Evolutionary conservation across 1,284 basidiomycete species (phyloP).

Genomic region (Trichosporon faecale): DNA sequence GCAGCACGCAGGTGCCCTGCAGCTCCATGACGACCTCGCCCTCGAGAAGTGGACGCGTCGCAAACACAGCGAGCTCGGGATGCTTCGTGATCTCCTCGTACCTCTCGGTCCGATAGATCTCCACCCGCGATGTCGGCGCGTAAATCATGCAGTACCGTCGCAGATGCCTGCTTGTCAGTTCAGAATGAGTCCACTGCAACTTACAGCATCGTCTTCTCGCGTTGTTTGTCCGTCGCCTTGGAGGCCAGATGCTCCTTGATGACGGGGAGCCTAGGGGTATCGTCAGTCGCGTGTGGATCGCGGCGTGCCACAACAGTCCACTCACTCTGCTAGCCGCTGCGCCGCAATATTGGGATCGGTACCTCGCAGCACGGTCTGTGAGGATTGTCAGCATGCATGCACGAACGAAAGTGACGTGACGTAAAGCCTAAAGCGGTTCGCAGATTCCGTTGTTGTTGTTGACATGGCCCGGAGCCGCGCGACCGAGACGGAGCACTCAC

Average conservation of each 20-base stretch:
- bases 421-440: not conserved
- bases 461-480: conserved; percentile 4
- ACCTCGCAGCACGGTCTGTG: not conserved
- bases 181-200: not conserved
- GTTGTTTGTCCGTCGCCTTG: conserved; percentile 35
- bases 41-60: conserved; percentile 36
- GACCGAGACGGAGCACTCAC: conserved; percentile 25
- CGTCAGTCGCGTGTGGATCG: not conserved
- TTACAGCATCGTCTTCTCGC: conserved; percentile 18
- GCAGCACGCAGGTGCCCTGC: conserved; percentile 43
- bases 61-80: conserved; percentile 47
- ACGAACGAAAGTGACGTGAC: not conserved
- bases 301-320: not conserved
- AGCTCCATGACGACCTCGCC: conserved; percentile 39
- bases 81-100: conserved; percentile 46
- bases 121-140: conserved; percentile 42
- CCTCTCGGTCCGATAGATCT: conserved; percentile 46
- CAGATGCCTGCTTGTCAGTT: conserved; percentile 35
- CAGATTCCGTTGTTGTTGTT: conserved; percentile 13
- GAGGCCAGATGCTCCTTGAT: conserved; percentile 38
- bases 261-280: conserved; percentile 23
- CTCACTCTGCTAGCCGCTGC: conserved; percentile 6
- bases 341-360: not conserved
- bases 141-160: conserved; percentile 44
- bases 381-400: not conserved